Conservation (phyloP, 176 grass and related monocot species). For the Zizania latifolia region DNA sequence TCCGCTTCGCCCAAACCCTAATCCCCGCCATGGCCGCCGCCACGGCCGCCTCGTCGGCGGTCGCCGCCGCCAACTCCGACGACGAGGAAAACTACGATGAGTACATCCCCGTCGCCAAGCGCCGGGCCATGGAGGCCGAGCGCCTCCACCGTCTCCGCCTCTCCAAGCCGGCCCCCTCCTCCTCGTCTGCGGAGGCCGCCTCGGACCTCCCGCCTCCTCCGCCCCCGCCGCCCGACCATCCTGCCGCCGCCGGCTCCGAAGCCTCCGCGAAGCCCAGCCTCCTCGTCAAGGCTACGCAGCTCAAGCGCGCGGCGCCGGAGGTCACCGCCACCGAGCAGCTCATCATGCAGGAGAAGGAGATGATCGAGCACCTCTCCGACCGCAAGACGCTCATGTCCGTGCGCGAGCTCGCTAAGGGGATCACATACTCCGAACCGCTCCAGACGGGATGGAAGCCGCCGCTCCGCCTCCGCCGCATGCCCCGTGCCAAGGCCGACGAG, state of each 20-base stretch:
- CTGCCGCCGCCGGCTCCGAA: not conserved
- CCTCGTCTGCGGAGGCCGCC: constrained; percentile 7
- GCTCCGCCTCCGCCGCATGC: constrained; percentile 49
- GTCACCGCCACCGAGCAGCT: constrained; percentile 47
- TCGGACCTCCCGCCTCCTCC: not conserved
- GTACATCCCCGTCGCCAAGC: constrained; percentile 59
- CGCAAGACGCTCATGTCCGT: constrained; percentile 68
- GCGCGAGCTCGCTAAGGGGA: constrained; percentile 68
- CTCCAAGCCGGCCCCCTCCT: constrained; percentile 17
- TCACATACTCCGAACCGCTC: constrained; percentile 56
- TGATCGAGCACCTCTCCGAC: constrained; percentile 49
- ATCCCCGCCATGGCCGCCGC: constrained; percentile 6
- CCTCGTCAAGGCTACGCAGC: constrained; percentile 47
- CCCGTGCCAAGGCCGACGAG: constrained; percentile 31
- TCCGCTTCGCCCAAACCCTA: not conserved
- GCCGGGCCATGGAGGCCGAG: constrained; percentile 45
- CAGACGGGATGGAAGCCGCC: constrained; percentile 66
- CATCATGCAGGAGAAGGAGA: constrained; percentile 58
- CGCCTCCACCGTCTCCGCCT: constrained; percentile 36
- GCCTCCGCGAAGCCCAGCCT: constrained; percentile 41
- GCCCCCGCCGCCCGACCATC: not conserved
- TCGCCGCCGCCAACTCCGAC: not conserved
- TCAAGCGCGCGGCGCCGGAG: constrained; percentile 55
- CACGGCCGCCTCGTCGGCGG: not conserved
- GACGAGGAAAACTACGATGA: constrained; percentile 41